Evolutionary conservation across 2,329 filamentous ascomycete genomes (phyloP), one percentile per base, ranked within the genome.

Genomic region (Domatiomyces catenatus): DNA sequence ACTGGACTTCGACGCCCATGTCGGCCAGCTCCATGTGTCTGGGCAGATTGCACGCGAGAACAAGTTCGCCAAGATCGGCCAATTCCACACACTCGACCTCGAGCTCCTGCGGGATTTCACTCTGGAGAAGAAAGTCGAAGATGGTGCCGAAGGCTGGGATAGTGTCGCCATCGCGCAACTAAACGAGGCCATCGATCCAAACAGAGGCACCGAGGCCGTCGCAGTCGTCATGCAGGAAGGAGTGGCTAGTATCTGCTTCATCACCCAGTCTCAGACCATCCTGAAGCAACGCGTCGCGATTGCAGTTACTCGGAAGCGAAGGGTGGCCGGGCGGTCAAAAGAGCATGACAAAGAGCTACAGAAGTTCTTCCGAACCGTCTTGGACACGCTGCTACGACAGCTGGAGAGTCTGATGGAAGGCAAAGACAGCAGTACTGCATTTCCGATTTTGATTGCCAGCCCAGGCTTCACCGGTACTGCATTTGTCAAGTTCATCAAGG

Each of bases 161-260:
- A 89, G 84, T 58, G 81, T 98, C 8, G 86, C 89, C 2, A 71
- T 83, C 46, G 81, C 85, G 52, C 83, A 85, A 45, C 75, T 98
- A 8, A 74, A 77, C 51, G 86, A 94, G 64, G 83, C 88, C 0
- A 75, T 90, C 12, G 81, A 86, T 59, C 80, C 85, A 58, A 83
- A 86, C 57, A 81, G 83, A 61, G 81, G 84, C 54, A 88, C 87
- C 1, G 84, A 90, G 54, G 76, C 94, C 17, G 86, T 88, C 50
- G 90, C 92, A 0, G 83, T 96, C 0, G 85, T 96, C 20, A 90
- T 98, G 84, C 86, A 94, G 60, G 90, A 96, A 56, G 71, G 70
- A 1, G 48, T 74, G 8, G 71, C 70, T 3, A 70, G 73, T 61
- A 71, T 74, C n/a, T 72, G 70, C 54, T 71, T 73, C 51, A 68